Base-by-base conservation (phyloP, 768 basidiomycete genomes). In the Brasilioporus rufonigricans region DNA sequence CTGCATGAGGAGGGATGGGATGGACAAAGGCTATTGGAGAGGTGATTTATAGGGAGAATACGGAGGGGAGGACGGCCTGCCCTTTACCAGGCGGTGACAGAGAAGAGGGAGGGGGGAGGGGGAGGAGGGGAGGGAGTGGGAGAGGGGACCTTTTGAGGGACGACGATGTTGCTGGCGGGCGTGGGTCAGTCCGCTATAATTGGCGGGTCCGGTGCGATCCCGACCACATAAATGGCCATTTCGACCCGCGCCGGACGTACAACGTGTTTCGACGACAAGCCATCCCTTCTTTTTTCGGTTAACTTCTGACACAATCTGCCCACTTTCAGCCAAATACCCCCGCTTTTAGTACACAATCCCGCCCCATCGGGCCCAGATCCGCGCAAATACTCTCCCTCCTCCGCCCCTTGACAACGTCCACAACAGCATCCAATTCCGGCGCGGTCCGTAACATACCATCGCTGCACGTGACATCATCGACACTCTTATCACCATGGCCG, bases 231-330 rank as follows among this genome's bases (percentile, higher is more conserved):
- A 70, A 66, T 66, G 76, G 77, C 76, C 76, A 74, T 76, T 77
- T 73, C 67, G 69, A 77, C 78, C 81, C 80, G 64, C 64, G 85
- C 84, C 76, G 77, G 75, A 80, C 81, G 79, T 80, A 79, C 83
- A 86, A 87, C 85, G 85, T 87, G 85, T 85, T 85, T 80, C 83
- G 81, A 76, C 77, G 78, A 76, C 76, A 78, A 76, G 75, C 69
- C 62, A 12, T 50, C 36, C 47, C 54, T 55, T 55, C 54, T 55
- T 50, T 55, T 32, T 55, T 55, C 48, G 54, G 54, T 50, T 44
- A 64, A 48, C 54, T 61, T 65, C 32, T 41, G 62, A 45, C 58
- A 35, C 41, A 65, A 65, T 62, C 18, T 61, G 36, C 32, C 53
- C 50, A 48, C 60, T 66, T 63, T 58, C 61, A 18, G 63, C n/a